These are phyloP conservation scores for Thielaviopsis euricoi DNA, from an alignment of 2,329 filamentous ascomycete species.

Conservation along the genomic window DNA sequence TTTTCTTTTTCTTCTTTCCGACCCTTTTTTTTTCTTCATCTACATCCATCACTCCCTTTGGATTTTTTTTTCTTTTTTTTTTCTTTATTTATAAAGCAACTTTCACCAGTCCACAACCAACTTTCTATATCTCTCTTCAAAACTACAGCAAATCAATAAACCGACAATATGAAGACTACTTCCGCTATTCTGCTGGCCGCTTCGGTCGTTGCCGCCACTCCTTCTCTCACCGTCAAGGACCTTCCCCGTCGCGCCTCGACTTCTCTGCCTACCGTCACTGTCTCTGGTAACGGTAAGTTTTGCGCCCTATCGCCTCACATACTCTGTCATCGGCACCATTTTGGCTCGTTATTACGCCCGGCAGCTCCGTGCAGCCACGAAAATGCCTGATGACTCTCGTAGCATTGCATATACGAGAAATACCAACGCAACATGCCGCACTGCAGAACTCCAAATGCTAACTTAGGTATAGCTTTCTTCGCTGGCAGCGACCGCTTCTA, in stretches of 20 bases:
- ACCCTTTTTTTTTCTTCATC: slow-evolving; percentile 6
- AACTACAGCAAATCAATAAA: neutral
- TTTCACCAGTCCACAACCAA: neutral
- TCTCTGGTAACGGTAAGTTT: slow-evolving; percentile 38
- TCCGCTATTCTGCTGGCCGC: slow-evolving; percentile 25
- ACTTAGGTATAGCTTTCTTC: slow-evolving; percentile 33
- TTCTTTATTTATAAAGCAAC: slow-evolving; percentile 5
- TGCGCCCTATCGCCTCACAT: neutral
- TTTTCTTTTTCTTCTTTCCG: slow-evolving; percentile 13
- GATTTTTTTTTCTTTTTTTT: slow-evolving; percentile 10
- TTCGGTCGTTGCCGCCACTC: slow-evolving; percentile 28
- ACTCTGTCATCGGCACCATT: too few species aligned
- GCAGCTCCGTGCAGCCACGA: too few species aligned
- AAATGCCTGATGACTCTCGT: too few species aligned
- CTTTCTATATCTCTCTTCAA: neutral
- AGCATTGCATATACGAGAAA: neutral
- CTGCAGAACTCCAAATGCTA: neutral
- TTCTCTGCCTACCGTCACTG: slow-evolving; percentile 32
- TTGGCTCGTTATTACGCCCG: too few species aligned
- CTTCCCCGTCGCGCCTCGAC: slow-evolving; percentile 32
- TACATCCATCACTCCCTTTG: slow-evolving; percentile 8
- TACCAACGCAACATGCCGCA: neutral
- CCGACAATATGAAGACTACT: slow-evolving; percentile 12
- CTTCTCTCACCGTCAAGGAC: slow-evolving; percentile 32
- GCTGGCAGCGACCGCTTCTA: slow-evolving; percentile 37